phyloP scores from a whole-genome alignment of 176 grass and related monocot genomes.

The Aegilops tauschii region DNA sequence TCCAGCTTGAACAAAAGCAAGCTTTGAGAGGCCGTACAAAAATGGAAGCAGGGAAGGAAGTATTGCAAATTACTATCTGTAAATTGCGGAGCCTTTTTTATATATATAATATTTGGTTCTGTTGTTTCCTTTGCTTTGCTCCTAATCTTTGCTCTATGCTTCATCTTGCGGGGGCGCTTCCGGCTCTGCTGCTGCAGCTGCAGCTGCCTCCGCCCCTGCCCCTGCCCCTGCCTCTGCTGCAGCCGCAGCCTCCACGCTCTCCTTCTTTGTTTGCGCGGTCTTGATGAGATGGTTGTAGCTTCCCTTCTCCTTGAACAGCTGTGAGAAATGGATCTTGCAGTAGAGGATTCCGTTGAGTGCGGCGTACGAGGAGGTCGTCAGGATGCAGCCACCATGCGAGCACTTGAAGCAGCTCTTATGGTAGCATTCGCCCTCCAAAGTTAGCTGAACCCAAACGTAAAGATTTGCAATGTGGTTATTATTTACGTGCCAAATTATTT shows the following conservation, averaged over 20 bases:
- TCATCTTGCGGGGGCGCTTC: constrained; percentile 17
- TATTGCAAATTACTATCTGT: constrained; percentile 24
- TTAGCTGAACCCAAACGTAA: constrained; percentile 42
- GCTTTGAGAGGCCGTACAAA: constrained; percentile 38
- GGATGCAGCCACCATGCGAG: constrained; percentile 79
- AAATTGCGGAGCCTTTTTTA: not conserved
- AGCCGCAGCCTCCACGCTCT: constrained; percentile 23
- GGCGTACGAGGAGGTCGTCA: constrained; percentile 80
- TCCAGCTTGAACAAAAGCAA: constrained; percentile 28
- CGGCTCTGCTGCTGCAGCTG: not conserved
- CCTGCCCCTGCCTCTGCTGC: not conserved
- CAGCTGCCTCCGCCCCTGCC: not conserved
- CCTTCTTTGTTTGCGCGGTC: constrained; percentile 57
- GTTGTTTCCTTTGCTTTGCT: not conserved
- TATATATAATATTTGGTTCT: not conserved
- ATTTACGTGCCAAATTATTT: not conserved
- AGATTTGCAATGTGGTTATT: not conserved
- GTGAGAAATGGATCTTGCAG: constrained; percentile 93
- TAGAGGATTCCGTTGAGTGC: constrained; percentile 84
- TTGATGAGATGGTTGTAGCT: constrained; percentile 90
- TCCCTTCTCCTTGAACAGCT: constrained; percentile 97
- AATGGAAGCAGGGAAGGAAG: not conserved
- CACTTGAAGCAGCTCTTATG: constrained; percentile 95
- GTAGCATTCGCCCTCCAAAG: constrained; percentile 79
- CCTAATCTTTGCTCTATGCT: constrained; percentile 30